Base-by-base conservation (phyloP, 2,329 filamentous ascomycete species). In the Botryotinia globosa region DNA sequence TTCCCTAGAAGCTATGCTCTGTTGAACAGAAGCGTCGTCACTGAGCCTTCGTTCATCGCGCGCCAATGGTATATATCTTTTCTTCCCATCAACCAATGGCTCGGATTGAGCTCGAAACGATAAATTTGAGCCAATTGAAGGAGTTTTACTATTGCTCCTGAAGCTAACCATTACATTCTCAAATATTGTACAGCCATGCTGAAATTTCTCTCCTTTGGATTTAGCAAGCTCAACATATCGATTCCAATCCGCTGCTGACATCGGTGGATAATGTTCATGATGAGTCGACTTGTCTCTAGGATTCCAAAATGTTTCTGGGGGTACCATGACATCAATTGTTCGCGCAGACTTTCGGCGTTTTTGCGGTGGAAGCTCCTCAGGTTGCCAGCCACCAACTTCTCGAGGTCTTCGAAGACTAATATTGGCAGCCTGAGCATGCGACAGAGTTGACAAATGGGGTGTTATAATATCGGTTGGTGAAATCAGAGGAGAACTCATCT, bases 221-320 rank as follows among this genome's bases (percentile, higher is more conserved):
- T 81, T 77, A 1, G 88, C 88, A 25, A 86, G 87, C n/a, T 83
- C 79, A 29, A 83, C 81, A 79, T 89, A 90, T 2, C 85, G 86
- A 48, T 86, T 84, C 72, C 86, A 85, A 74, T 91, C 88, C 10
- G 88, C 82, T 72, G 87, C 85, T 0, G 86, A 89, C 87, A 91
- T 90, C 74, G 89, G 86, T 0, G 89, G 89, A 76, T 91, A 91
- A 68, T 87, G 80, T 6, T 89, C 82, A 75, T 91, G 89, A 85
- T 88, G 89, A 1, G 87, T 89, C 32, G 79, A 82, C 72, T 82
- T 82, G 75, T 90, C 85, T 62, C 83, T 82, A 5, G 82, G 81
- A 64, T 86, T 84, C 89, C 89, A 91, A 77, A 87, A 91, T 0
- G 83, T 83, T 10, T 82, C 84, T 75, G 90, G 89, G 75, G 85